Conservation (phyloP, 192 early-diverging fungal genomes). For the Diversispora epigaea region DNA sequence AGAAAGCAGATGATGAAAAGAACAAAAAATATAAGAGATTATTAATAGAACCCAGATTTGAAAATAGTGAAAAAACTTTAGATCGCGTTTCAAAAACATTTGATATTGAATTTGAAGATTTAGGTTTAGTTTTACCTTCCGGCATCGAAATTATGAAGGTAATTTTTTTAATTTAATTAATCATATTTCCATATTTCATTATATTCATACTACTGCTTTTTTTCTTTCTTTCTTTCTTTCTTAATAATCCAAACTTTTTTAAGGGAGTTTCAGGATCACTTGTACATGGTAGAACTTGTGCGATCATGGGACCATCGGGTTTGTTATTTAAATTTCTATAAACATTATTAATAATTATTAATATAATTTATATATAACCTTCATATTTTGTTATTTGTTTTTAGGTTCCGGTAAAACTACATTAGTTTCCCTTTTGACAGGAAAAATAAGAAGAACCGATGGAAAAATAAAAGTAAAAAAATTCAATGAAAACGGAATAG, state of each 20-base stretch:
- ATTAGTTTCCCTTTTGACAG: slow-evolving; percentile 63
- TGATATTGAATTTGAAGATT: slow-evolving; percentile 56
- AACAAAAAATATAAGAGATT: slow-evolving; percentile 27
- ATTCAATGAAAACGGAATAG: too few relatives aligned
- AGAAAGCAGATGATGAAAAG: slow-evolving; percentile 28
- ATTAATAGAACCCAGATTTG: slow-evolving; percentile 19
- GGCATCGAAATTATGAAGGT: slow-evolving; percentile 56
- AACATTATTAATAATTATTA: not conserved
- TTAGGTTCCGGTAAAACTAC: slow-evolving; percentile 60
- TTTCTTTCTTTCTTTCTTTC: not conserved
- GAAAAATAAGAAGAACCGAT: slow-evolving; percentile 52
- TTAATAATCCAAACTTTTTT: not conserved
- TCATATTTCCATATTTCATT: not conserved
- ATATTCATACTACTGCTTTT: not conserved
- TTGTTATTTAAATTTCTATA: not conserved
- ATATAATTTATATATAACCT: not conserved
- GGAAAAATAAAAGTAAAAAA: slow-evolving; percentile 56
- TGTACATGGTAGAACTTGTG: slow-evolving; percentile 53
- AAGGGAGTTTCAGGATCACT: slow-evolving; percentile 58
- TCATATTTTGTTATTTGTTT: not conserved
- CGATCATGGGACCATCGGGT: slow-evolving; percentile 57
- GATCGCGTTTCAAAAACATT: slow-evolving; percentile 42
- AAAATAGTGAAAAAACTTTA: slow-evolving; percentile 31
- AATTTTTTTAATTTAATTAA: not conserved
- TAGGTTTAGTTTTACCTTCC: slow-evolving; percentile 40